Percentiles rank a stretch among this genome's conserved stretches.
These are phyloP conservation scores for Phytophthora pini DNA, from an alignment of 352 stramenopile genomes.

Conservation along the genomic window DNA sequence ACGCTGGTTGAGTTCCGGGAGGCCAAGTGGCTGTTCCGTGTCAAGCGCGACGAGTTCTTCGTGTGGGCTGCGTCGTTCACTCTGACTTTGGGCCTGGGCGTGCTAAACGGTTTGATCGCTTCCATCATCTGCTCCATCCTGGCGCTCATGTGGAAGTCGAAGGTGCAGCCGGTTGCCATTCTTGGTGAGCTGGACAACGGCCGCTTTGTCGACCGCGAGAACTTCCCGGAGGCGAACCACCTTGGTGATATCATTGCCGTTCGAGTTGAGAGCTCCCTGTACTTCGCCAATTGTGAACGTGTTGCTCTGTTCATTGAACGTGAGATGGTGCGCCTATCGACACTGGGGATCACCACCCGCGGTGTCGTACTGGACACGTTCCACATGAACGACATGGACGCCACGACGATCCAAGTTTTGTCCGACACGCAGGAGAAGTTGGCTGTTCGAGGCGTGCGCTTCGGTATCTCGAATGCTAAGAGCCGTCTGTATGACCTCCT, in stretches of 20 bases:
- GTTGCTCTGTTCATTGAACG: slow-evolving; percentile 25
- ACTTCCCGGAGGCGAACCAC: slow-evolving; percentile 19
- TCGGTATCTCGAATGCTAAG: slow-evolving; percentile 26
- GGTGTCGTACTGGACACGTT: slow-evolving; percentile 26
- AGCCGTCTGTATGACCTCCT: slow-evolving; percentile 21
- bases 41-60: slow-evolving; percentile 29
- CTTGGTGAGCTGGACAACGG: slow-evolving; percentile 22
- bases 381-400: slow-evolving; percentile 36
- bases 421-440: slow-evolving; percentile 29
- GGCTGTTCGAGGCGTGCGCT: slow-evolving; percentile 23
- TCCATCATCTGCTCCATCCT: slow-evolving; percentile 25
- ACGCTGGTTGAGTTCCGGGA: slow-evolving; percentile 22
- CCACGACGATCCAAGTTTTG: slow-evolving; percentile 28
- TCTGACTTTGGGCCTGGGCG: slow-evolving; percentile 16
- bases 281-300: slow-evolving; percentile 28
- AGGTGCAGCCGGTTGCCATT: slow-evolving; percentile 15
- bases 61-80: slow-evolving; percentile 24
- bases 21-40: slow-evolving; percentile 26
- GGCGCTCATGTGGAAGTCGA: slow-evolving; percentile 27
- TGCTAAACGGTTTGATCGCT: slow-evolving; percentile 23
- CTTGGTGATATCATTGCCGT: slow-evolving; percentile 22
- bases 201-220: slow-evolving; percentile 17
- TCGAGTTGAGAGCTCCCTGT: slow-evolving; percentile 22
- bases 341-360: slow-evolving; percentile 19
- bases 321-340: slow-evolving; percentile 18